Evolutionary conservation across 2,329 filamentous ascomycete genomes (phyloP).

Genomic region (Aspergillus candidus): DNA sequence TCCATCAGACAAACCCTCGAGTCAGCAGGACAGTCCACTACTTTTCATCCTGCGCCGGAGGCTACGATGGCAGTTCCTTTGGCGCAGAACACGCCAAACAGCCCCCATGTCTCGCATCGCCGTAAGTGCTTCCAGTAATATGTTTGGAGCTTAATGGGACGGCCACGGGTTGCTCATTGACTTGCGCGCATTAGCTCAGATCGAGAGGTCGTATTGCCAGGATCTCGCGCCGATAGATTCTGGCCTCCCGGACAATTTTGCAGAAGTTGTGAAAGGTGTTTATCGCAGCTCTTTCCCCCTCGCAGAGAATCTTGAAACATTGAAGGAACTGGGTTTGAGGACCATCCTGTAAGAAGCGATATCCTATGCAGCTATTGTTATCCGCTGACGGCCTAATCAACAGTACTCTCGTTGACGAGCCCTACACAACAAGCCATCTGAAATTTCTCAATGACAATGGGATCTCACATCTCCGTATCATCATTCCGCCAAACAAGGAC

Average conservation of each 20-base stretch:
- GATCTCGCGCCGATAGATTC: constrained; percentile 13
- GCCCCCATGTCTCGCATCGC: constrained; percentile 7
- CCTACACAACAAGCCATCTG: constrained; percentile 45
- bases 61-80: constrained; percentile 14
- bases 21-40: not conserved
- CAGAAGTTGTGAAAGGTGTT: constrained; percentile 64
- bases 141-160: not conserved
- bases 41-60: not conserved
- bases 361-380: not conserved
- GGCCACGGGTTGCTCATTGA: not conserved
- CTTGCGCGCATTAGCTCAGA: not conserved
- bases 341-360: constrained; percentile 63
- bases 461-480: constrained; percentile 68
- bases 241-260: constrained; percentile 64
- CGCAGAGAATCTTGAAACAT: constrained; percentile 62
- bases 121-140: constrained; percentile 2
- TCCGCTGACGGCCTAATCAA: constrained; percentile 3
- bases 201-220: constrained; percentile 23
- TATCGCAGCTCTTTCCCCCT: constrained; percentile 79
- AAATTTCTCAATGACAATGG: constrained; percentile 59
- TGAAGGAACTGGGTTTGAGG: constrained; percentile 64
- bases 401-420: constrained; percentile 60
- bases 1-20: not conserved
- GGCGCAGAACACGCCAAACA: constrained; percentile 12
- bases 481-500: constrained; percentile 85